Base-by-base conservation (phyloP, 495 filamentous ascomycete species). In the Hypomontagnella submonticulosa region DNA sequence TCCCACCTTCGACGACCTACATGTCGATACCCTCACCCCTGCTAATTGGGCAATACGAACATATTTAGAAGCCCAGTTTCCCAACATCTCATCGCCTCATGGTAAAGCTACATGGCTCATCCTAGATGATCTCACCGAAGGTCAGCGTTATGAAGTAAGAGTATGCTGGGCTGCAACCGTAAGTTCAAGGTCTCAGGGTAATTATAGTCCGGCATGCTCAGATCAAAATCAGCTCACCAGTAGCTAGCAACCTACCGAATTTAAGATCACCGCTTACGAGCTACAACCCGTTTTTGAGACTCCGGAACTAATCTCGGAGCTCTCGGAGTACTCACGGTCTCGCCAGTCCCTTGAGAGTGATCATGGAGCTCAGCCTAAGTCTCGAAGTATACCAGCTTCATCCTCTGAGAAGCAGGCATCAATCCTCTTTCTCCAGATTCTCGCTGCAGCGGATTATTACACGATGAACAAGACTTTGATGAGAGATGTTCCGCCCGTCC, bases 131-230 rank as follows among this genome's bases (percentile, higher is more conserved):
- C 82, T 99, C 48, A 81, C 75, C 15, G 82, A 86, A 15, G 84
- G 87, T 8, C 89, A 90, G 69, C 86, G 93, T 60, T 97, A 98
- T 80, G 95, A 99, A 80, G 86, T 97, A 32, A 86, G 95, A 18
- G 82, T 97, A 61, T 99, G 95, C 77, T 99, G 95, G 95, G 81
- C 90, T 63, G 95, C 95, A 41, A 96, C 88, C 30, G 94, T 96
- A 85, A 76, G 89, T 83, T 27, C 16, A 59, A 32, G 13, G 33
- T 57, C 53, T 69, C 65, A 4, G 23, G 1, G 18, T 30, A 4
- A 27, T 48, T 27, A 40, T 61, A 6, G 9, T 38, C 30, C 12
- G 36, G 11, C 12, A n/a, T 40, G 19, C 50, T 50, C 11, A 33
- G 23, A 4, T 59, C 34, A 40, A 46, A 10, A 40, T 27, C 27